Evolutionary conservation across 129 eudicot species (phyloP).

Genomic region (Heracleum sosnowskyi): DNA sequence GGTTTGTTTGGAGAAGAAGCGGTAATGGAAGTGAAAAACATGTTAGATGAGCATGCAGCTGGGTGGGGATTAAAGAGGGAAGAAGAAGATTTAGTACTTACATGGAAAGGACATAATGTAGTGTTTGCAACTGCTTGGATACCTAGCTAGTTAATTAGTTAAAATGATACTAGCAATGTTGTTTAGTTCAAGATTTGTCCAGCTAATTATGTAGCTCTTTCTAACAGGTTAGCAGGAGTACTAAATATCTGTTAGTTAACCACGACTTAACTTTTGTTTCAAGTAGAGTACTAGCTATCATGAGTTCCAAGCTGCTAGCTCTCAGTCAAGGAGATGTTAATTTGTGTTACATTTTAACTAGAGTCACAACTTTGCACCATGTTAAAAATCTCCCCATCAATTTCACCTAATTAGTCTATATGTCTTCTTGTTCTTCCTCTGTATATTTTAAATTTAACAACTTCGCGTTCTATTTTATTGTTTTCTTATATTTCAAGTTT

Average conservation of each 20-base stretch:
- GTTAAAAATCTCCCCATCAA: background rate
- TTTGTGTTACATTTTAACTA: background rate
- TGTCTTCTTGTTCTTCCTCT: too few relatives aligned
- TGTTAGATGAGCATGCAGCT: slow-evolving; percentile 95
- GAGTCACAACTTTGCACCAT: background rate
- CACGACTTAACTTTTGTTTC: background rate
- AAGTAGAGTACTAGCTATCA: background rate
- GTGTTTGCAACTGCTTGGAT: slow-evolving; percentile 92
- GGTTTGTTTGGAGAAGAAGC: slow-evolving; percentile 65
- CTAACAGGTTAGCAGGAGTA: background rate
- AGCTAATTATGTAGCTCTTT: background rate
- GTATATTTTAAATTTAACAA: too few relatives aligned
- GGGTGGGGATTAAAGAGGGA: slow-evolving; percentile 99
- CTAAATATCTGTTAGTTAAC: background rate
- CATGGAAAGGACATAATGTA: slow-evolving; percentile 99
- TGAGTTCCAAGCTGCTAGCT: background rate
- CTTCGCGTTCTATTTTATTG: too few relatives aligned
- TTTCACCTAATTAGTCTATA: background rate
- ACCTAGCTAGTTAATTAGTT: slow-evolving; percentile 28
- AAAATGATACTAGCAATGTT: background rate
- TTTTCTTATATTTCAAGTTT: too few relatives aligned
- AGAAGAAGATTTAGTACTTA: slow-evolving; percentile 88
- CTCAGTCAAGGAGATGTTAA: background rate
- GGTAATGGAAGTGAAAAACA: slow-evolving; percentile 63
- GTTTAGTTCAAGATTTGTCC: background rate